phyloP scores from a whole-genome alignment of 495 filamentous ascomycete species.

The Astrocystis sublimbata region DNA sequence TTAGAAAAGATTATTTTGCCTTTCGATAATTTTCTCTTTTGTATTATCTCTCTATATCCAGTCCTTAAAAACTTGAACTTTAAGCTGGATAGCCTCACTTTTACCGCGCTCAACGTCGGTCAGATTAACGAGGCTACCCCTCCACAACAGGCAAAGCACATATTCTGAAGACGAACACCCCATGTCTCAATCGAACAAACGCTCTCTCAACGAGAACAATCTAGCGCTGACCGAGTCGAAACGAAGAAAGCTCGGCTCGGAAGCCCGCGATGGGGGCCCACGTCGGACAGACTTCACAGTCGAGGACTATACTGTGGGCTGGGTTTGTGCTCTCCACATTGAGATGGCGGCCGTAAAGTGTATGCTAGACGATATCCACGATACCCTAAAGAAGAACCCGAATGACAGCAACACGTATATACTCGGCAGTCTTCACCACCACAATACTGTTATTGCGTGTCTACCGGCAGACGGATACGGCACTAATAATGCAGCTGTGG shows the following conservation, averaged over 20 bases:
- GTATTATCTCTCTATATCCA: not conserved
- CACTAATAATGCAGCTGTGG: constrained; percentile 37
- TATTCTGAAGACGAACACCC: not conserved
- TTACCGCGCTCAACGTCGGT: not conserved
- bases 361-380: constrained; percentile 46
- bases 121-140: not conserved
- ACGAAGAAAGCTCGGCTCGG: not conserved
- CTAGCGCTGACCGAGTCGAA: not conserved
- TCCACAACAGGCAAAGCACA: not conserved
- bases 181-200: not conserved
- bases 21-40: not conserved
- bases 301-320: constrained; percentile 50
- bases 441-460: constrained; percentile 49
- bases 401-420: constrained; percentile 37
- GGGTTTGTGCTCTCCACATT: constrained; percentile 48
- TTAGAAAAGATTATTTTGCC: not conserved
- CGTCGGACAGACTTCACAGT: constrained; percentile 3
- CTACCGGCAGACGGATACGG: constrained; percentile 36
- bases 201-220: not conserved
- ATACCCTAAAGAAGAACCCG: not conserved
- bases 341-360: constrained; percentile 47
- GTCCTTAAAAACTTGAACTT: not conserved
- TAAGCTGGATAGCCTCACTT: not conserved
- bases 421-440: constrained; percentile 36
- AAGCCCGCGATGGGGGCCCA: not conserved